Evolutionary conservation across 2,329 filamentous ascomycete genomes (phyloP).

Genomic region (Sarocladium brachiariae): DNA sequence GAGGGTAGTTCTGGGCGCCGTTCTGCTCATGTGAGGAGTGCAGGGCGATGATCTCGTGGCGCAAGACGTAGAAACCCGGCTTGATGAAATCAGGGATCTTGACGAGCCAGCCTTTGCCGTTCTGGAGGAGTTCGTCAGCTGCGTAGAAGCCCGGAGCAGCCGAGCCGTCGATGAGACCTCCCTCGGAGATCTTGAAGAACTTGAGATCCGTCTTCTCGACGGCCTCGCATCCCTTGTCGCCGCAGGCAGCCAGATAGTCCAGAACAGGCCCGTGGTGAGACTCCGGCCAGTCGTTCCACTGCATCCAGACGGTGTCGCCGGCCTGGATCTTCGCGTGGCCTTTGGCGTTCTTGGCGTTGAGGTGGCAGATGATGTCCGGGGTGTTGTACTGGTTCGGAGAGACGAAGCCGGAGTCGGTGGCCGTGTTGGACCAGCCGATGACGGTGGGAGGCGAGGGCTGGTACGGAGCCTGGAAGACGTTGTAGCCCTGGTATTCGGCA

Average conservation of each 20-base stretch:
- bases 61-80: slow-evolving; percentile 23
- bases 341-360: slow-evolving; percentile 27
- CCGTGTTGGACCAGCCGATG: slow-evolving; percentile 11
- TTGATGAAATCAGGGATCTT: slow-evolving; percentile 1
- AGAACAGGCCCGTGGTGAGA: slow-evolving; percentile 47
- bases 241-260: slow-evolving; percentile 54
- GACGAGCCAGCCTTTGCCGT: slow-evolving; percentile 21
- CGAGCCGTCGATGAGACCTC: slow-evolving; percentile 42
- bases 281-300: slow-evolving; percentile 34
- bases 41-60: slow-evolving; percentile 43
- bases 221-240: slow-evolving; percentile 42
- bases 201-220: slow-evolving; percentile 45
- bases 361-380: slow-evolving; percentile 39
- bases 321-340: slow-evolving; percentile 28
- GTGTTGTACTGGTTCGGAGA: slow-evolving; percentile 28
- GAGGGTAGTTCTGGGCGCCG: slow-evolving; percentile 42
- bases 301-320: slow-evolving; percentile 30
- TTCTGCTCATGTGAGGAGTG: slow-evolving; percentile 33
- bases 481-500: slow-evolving; percentile 10
- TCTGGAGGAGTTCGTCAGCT: slow-evolving; percentile 32
- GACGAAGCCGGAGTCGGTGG: slow-evolving; percentile 40
- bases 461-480: slow-evolving; percentile 11
- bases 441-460: slow-evolving; percentile 9
- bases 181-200: slow-evolving; percentile 57
- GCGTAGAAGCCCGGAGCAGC: slow-evolving; percentile 27